A percentile compares a stretch with the other conserved stretches of the same genome.
These are phyloP conservation scores for Fusarium mexicanum DNA, from an alignment of 2,329 filamentous ascomycete genomes.

Conservation along the genomic window DNA sequence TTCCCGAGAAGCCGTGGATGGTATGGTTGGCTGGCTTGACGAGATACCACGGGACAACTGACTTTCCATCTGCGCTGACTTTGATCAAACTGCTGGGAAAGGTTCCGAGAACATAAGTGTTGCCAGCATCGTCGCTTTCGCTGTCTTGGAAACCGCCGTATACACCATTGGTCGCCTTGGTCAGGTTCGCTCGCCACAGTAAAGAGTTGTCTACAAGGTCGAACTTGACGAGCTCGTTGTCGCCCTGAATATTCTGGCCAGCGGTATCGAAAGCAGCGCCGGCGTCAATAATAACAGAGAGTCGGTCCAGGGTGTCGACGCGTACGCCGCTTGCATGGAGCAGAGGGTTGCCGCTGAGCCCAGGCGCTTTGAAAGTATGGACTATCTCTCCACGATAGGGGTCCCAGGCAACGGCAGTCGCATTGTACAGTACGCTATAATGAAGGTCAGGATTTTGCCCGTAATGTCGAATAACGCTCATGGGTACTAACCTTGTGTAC, in stretches of 20 bases:
- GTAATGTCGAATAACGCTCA: fast-evolving
- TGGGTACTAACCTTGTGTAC: neutral
- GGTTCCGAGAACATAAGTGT: conserved; percentile 51
- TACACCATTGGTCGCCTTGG: conserved; percentile 37
- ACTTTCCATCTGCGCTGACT: conserved; percentile 44
- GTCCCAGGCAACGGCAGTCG: conserved; percentile 9
- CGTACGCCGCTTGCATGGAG: conserved; percentile 47
- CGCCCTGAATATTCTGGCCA: conserved; percentile 49
- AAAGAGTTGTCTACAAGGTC: conserved; percentile 36
- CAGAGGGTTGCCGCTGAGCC: conserved; percentile 40
- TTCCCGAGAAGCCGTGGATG: neutral
- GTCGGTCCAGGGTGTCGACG: conserved; percentile 46
- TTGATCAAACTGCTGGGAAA: conserved; percentile 51
- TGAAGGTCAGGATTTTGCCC: neutral
- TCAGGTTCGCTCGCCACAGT: conserved; percentile 49
- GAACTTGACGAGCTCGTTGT: conserved; percentile 51
- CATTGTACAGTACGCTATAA: conserved; percentile 7
- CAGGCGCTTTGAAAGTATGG: conserved; percentile 40
- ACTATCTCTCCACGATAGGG: conserved; percentile 34
- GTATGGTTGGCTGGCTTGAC: conserved; percentile 42
- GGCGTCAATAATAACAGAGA: conserved; percentile 50
- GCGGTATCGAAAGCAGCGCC: conserved; percentile 48
- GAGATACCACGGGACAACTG: conserved; percentile 47
- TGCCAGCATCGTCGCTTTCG: conserved; percentile 48
- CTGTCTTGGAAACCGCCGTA: conserved; percentile 54